Evolutionary conservation across 164 flowering plant species (phyloP).

Genomic region (Echeveria elegans): DNA sequence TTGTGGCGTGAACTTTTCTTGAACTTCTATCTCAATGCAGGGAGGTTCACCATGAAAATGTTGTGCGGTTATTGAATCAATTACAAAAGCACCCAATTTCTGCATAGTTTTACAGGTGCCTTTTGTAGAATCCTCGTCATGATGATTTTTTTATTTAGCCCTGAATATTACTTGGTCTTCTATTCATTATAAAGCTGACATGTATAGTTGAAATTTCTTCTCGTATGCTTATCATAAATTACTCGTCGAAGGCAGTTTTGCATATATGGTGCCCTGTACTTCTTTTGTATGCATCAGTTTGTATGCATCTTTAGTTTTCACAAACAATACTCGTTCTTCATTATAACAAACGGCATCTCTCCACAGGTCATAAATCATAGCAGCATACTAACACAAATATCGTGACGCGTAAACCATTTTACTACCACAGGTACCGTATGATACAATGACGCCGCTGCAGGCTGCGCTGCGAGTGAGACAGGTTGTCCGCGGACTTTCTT

Average conservation of each 20-base stretch:
- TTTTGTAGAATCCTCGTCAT: too few species aligned
- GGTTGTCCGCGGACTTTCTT: conserved; percentile 28
- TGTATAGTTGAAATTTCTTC: too few species aligned
- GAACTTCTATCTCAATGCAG: conserved; percentile 32
- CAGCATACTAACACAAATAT: background rate
- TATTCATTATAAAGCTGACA: too few species aligned
- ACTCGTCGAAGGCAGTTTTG: too few species aligned
- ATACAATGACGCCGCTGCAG: conserved; percentile 79
- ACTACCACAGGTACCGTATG: conserved; percentile 71
- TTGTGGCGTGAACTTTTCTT: background rate
- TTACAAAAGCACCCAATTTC: conserved; percentile 62
- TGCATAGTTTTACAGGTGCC: conserved; percentile 49
- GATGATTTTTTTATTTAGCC: too few species aligned
- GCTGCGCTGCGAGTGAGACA: conserved; percentile 98
- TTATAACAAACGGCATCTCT: too few species aligned
- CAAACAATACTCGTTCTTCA: too few species aligned
- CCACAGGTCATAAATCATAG: background rate
- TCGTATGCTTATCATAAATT: too few species aligned
- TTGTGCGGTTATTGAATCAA: conserved; percentile 87
- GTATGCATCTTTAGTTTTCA: too few species aligned
- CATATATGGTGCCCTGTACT: too few species aligned
- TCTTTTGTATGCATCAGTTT: too few species aligned
- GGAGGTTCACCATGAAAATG: conserved; percentile 74
- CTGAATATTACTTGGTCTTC: too few species aligned
- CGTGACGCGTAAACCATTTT: background rate